A percentile compares a stretch with the other conserved stretches of the same genome.
phyloP scores from a whole-genome alignment of 169 alveolate genomes.

The Haemoproteus tartakovskyi region DNA sequence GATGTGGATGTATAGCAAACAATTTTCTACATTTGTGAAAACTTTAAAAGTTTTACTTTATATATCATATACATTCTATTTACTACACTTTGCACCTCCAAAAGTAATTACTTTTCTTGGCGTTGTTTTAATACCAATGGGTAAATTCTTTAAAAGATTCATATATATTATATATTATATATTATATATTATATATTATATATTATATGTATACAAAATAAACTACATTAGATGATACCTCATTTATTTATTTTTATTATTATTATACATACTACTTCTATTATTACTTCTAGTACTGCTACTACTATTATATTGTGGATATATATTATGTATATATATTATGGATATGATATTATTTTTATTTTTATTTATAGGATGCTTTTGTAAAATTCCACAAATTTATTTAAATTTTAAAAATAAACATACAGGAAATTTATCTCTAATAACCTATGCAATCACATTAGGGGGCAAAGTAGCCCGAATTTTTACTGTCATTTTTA shows the following conservation, averaged over 20 bases:
- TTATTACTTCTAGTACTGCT: neutral
- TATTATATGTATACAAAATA: too few species aligned
- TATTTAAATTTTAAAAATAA: slow-evolving; percentile 35
- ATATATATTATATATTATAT: too few species aligned
- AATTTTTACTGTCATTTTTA: slow-evolving; percentile 23
- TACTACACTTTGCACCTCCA: slow-evolving; percentile 1
- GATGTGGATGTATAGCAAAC: slow-evolving; percentile 48
- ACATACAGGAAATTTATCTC: slow-evolving; percentile 32
- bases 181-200: too few species aligned
- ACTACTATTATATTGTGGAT: neutral
- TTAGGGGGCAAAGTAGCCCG: slow-evolving; percentile 17
- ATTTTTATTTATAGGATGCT: slow-evolving; percentile 3
- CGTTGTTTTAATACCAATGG: slow-evolving; percentile 1
- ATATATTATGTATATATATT: neutral
- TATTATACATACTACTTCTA: too few species aligned
- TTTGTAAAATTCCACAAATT: slow-evolving; percentile 44
- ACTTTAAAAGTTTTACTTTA: slow-evolving; percentile 1
- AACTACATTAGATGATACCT: too few species aligned
- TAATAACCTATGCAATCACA: neutral
- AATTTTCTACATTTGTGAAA: slow-evolving; percentile 1
- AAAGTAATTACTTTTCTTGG: slow-evolving; percentile 12
- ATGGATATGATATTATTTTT: neutral
- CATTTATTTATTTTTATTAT: too few species aligned
- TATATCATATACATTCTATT: slow-evolving; percentile 1
- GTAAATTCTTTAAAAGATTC: too few species aligned